Evolutionary conservation across 208 protist genomes (phyloP), one percentile per base, ranked within the genome.

Genomic region (Trypanosoma platydactyli): DNA sequence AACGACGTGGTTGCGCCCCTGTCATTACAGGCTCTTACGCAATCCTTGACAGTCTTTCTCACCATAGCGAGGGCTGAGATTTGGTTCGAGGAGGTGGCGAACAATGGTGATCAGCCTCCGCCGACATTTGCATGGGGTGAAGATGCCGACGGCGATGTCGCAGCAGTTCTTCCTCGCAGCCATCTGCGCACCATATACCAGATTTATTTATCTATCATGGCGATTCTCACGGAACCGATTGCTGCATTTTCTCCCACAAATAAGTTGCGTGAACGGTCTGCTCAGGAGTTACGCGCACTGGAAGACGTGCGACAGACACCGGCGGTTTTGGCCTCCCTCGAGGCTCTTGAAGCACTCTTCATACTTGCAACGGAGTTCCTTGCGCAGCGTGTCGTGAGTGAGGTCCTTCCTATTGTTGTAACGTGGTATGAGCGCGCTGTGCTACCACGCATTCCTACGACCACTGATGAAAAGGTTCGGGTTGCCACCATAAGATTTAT

Each of bases 181-280:
- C 81, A 88, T 30, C 79, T 94, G 13, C 89, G 89, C 63, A 91
- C 82, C 2, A 77, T 94, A 40, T 94, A 96, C 79, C 76, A 81
- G 13, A 79, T 79, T 9, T 94, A 92, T 61, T 74, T 96, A 16
- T 81, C 76, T 11, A 65, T 96, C 38, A 64, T 89, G 16, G 76
- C 86, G 0, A 72, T 94, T 35, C 77, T 96, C 38, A 68, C 79
- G 15, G 90, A 94, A 62, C 90, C 90, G 3, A 60, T 96, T 18
- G 76, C 83, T 15, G 22, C 38, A 5, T 59, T 78, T 12, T 71
- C 88, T 57, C 27, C 55, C 30, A 70, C 79, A 18, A 62, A 53
- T 12, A 29, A 73, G 11, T 58, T 72, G n/a, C 48, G 35, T n/a
- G 49, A 38, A 27, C 84, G 82, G 7, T 79, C 64, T 30, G 72